Percentiles rank a stretch among this genome's conserved stretches.
Evolutionary conservation across 495 filamentous ascomycete genomes (phyloP).

Genomic region (Pyronema domesticum): DNA sequence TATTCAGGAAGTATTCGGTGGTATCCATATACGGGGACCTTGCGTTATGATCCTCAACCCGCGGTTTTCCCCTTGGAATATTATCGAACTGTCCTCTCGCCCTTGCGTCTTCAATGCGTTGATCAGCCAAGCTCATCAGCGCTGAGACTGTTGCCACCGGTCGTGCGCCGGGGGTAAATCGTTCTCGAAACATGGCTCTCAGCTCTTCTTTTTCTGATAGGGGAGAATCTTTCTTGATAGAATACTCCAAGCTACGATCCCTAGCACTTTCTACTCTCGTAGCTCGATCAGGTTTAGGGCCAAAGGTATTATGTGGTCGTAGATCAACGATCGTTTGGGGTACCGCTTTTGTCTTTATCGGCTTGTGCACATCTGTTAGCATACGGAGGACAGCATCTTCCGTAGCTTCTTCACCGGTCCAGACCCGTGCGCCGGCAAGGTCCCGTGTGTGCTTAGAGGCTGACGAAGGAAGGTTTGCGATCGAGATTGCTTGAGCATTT

Average conservation of each 20-base stretch:
- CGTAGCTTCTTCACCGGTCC: constrained; percentile 58
- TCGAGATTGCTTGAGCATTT: constrained; percentile 49
- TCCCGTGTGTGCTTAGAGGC: constrained; percentile 58
- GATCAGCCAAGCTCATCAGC: constrained; percentile 67
- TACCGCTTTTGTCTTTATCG: constrained; percentile 31
- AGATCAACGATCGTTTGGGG: constrained; percentile 42
- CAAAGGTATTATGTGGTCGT: constrained; percentile 31
- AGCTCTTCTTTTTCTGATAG: constrained; percentile 53
- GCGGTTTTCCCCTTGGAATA: constrained; percentile 61
- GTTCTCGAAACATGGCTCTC: constrained; percentile 55
- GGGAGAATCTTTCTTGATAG: constrained; percentile 38
- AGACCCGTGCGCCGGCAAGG: constrained; percentile 51
- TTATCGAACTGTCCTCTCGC: constrained; percentile 79
- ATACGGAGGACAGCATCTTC: constrained; percentile 71
- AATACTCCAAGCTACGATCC: constrained; percentile 59
- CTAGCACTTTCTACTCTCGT: constrained; percentile 58
- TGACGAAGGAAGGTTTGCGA: constrained; percentile 41
- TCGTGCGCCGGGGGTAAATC: constrained; percentile 55
- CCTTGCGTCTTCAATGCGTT: constrained; percentile 88
- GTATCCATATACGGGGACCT: constrained; percentile 86
- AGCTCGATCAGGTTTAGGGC: constrained; percentile 27
- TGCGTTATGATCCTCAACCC: constrained; percentile 61
- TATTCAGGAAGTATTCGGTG: constrained; percentile 96
- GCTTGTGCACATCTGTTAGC: constrained; percentile 69
- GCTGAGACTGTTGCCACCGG: constrained; percentile 65